These are phyloP conservation scores for Geranium brycei DNA, from an alignment of 345 rosid genomes.

Conservation along the genomic window DNA sequence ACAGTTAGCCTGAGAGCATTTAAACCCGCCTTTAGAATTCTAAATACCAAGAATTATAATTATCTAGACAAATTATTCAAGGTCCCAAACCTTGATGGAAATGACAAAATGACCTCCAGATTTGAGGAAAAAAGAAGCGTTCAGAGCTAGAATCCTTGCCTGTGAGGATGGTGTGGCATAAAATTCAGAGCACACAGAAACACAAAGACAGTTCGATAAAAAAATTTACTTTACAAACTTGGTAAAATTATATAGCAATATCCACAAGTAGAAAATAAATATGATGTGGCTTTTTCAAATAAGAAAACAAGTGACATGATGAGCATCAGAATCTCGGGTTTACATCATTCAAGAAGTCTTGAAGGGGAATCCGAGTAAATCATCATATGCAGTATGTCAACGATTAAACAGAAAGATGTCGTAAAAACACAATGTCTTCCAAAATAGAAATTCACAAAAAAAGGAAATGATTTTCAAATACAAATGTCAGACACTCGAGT, in stretches of 20 bases:
- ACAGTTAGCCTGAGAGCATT: conserved; percentile 62
- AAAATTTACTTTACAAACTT: too few relatives aligned
- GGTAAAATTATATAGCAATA: too few relatives aligned
- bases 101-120: conserved; percentile 96
- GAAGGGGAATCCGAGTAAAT: conserved; percentile 54
- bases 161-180: conserved; percentile 10
- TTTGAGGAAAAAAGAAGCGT: conserved; percentile 72
- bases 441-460: background rate
- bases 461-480: background rate
- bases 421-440: background rate
- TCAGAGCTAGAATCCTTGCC: conserved; percentile 93
- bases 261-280: too few relatives aligned
- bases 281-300: too few relatives aligned
- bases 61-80: too few relatives aligned
- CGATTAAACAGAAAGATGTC: background rate
- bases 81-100: conserved; percentile 73
- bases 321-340: conserved; percentile 50
- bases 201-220: too few relatives aligned
- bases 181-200: background rate
- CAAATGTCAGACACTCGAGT: conserved; percentile 24
- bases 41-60: background rate
- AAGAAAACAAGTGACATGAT: background rate
- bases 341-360: conserved; percentile 44
- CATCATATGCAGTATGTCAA: conserved; percentile 22
- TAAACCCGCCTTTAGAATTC: background rate